These are phyloP conservation scores for Centrapalus pauciflorus DNA, from an alignment of 129 eudicot species.

Conservation along the genomic window DNA sequence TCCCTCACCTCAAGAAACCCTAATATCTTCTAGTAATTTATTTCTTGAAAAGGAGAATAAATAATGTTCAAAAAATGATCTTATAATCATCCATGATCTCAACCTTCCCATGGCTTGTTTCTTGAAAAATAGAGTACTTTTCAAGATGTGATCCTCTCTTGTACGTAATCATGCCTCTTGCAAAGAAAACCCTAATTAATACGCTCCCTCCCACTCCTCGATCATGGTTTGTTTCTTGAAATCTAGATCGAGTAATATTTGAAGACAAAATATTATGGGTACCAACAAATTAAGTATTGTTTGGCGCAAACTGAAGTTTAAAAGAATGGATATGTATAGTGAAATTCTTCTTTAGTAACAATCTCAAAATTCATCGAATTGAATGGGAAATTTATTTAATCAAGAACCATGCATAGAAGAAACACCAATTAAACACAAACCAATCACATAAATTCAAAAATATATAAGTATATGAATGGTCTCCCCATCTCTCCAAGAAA, in stretches of 20 bases:
- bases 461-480: slow-evolving; percentile 8
- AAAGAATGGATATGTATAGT: not conserved
- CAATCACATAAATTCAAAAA: not conserved
- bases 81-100: no score
- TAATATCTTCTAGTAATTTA: not conserved
- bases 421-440: slow-evolving; percentile 14
- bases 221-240: not conserved
- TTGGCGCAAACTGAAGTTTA: not conserved
- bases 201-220: not conserved
- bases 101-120: no score
- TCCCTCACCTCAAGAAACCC: slow-evolving; percentile 16
- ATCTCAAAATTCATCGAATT: not conserved
- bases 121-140: not conserved
- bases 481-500: slow-evolving; percentile 4
- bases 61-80: no score
- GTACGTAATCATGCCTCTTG: not conserved
- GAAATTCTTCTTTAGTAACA: not conserved
- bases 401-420: not conserved
- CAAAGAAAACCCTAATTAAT: not conserved
- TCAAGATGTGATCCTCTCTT: not conserved
- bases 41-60: not conserved
- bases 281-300: no score
- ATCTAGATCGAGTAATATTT: not conserved
- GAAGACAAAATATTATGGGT: not conserved
- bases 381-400: not conserved